Evolutionary conservation across 2,329 filamentous ascomycete species (phyloP).

Genomic region (Beauveria medogensis): DNA sequence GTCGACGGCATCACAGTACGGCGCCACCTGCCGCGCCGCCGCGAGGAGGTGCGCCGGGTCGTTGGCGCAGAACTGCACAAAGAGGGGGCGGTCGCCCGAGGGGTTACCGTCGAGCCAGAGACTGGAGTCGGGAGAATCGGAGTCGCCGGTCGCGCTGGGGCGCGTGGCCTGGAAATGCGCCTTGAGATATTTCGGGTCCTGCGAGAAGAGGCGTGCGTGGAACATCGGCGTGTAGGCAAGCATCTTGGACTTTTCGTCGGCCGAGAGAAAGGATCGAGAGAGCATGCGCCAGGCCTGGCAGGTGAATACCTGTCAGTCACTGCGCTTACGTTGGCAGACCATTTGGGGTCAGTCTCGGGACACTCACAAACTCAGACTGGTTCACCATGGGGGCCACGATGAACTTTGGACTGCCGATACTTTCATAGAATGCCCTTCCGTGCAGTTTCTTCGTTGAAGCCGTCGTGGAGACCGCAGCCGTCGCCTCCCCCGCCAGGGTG

Average conservation of each 20-base stretch:
- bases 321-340: not conserved
- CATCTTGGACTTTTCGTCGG: slow-evolving; percentile 54
- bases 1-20: slow-evolving; percentile 91
- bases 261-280: slow-evolving; percentile 79
- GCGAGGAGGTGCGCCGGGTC: slow-evolving; percentile 70
- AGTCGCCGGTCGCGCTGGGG: slow-evolving; percentile 17
- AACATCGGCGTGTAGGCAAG: slow-evolving; percentile 95
- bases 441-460: slow-evolving; percentile 52
- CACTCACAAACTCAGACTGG: slow-evolving; percentile 86
- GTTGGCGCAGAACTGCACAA: slow-evolving; percentile 95
- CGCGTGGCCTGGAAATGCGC: slow-evolving; percentile 68
- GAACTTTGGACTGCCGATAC: slow-evolving; percentile 82
- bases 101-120: slow-evolving; percentile 82
- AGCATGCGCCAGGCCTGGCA: slow-evolving; percentile 89
- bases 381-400: slow-evolving; percentile 97
- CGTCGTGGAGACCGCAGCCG: slow-evolving; percentile 13
- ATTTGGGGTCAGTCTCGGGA: not conserved
- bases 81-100: slow-evolving; percentile 73
- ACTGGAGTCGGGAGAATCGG: slow-evolving; percentile 14
- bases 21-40: slow-evolving; percentile 70
- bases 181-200: slow-evolving; percentile 67
- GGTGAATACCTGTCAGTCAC: not conserved
- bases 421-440: slow-evolving; percentile 89
- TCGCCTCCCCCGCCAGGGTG: not conserved
- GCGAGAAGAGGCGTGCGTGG: slow-evolving; percentile 80